A percentile compares a stretch with the other conserved stretches of the same genome.
Conservation (phyloP, 1,284 basidiomycete species). For the Ustilago vetiveriae region DNA sequence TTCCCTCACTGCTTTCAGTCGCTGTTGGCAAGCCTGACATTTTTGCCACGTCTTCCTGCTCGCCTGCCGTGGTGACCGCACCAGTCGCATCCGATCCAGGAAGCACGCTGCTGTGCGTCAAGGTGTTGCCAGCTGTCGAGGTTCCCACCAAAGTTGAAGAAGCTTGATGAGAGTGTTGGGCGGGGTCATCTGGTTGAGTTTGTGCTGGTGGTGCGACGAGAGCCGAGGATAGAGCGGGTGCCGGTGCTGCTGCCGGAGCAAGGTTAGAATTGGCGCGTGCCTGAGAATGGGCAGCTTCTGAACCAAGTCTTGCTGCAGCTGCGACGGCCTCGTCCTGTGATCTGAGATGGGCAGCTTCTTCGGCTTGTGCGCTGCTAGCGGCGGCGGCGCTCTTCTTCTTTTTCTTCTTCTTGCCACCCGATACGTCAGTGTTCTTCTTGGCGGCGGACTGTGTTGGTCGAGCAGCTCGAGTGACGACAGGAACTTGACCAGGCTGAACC, state of each 20-base stretch:
- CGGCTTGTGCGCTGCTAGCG: constrained; percentile 6
- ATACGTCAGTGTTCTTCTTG: too few species aligned
- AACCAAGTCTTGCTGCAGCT: constrained; percentile 27
- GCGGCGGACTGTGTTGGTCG: constrained; percentile 20
- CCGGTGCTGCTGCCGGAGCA: neutral
- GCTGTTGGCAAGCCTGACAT: neutral
- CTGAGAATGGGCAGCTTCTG: constrained; percentile 34
- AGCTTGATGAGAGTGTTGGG: constrained; percentile 34
- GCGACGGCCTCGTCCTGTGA: constrained; percentile 37
- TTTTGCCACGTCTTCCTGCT: neutral
- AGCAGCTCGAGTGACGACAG: constrained; percentile 18
- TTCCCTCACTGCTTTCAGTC: constrained; percentile 31
- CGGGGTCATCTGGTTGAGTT: neutral
- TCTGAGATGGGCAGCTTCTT: constrained; percentile 16
- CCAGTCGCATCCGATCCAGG: neutral
- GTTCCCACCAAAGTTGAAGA: constrained; percentile 30
- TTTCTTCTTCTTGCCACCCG: constrained; percentile 36
- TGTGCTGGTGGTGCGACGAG: neutral
- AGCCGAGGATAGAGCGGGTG: constrained; percentile 6
- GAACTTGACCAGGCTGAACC: constrained; percentile 46
- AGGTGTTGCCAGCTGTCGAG: constrained; percentile 28
- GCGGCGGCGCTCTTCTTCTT: constrained; percentile 30
- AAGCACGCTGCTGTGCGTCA: constrained; percentile 8
- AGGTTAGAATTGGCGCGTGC: constrained; percentile 15
- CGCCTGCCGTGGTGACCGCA: neutral